A percentile compares a stretch with the other conserved stretches of the same genome.
Conservation (phyloP, 2,329 filamentous ascomycete species). For the Xylariomycetidae sp. region DNA sequence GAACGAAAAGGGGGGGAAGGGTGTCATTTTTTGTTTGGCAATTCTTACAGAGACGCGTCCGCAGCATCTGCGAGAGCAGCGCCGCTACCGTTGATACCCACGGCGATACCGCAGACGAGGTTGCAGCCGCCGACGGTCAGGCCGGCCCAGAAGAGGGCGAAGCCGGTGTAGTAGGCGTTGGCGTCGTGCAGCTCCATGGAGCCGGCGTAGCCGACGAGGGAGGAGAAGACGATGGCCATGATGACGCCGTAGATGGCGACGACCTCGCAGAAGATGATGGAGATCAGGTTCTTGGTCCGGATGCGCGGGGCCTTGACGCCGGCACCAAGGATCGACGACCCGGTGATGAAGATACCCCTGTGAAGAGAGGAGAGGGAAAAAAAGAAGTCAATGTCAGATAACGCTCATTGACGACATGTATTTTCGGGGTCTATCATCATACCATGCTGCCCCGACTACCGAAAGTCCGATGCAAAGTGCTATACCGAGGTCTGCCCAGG, state of each 20-base stretch:
- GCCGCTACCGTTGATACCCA: conserved; percentile 97
- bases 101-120: conserved; percentile 89
- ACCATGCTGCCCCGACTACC: conserved; percentile 97
- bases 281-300: conserved; percentile 98
- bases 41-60: conserved; percentile 83
- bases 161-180: conserved; percentile 89
- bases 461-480: conserved; percentile 92
- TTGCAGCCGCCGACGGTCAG: conserved; percentile 95
- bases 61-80: conserved; percentile 94
- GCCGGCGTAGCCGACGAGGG: conserved; percentile 68
- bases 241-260: conserved; percentile 99
- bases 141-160: conserved; percentile 92
- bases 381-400: too few relatives aligned
- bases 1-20: too few relatives aligned
- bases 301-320: conserved; percentile 96
- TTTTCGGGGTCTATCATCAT: too few relatives aligned
- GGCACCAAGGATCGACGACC: conserved; percentile 92
- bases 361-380: too few relatives aligned
- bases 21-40: too few relatives aligned
- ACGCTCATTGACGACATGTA: too few relatives aligned
- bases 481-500: conserved; percentile 88
- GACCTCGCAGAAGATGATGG: conserved; percentile 99
- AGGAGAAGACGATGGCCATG: conserved; percentile 97
- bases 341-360: conserved; percentile 99
- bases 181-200: conserved; percentile 65